phyloP scores from a whole-genome alignment of 2,329 filamentous ascomycete genomes.

The Arachnopeziza araneosa region DNA sequence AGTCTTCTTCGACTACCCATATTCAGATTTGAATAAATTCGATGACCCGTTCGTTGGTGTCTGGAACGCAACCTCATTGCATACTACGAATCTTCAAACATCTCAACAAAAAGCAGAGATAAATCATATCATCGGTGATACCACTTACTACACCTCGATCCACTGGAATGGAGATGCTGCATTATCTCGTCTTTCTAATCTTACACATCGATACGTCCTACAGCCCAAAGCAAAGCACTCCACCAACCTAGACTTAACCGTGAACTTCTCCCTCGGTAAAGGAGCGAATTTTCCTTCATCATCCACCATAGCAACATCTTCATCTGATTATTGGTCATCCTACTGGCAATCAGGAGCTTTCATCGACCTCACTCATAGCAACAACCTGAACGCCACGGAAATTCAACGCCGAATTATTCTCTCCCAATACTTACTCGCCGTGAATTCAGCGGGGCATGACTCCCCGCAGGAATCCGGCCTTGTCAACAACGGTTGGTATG shows the following conservation, averaged over 20 bases:
- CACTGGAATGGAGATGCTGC: slow-evolving; percentile 17
- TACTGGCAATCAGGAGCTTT: slow-evolving; percentile 37
- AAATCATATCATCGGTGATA: slow-evolving; percentile 34
- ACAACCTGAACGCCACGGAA: slow-evolving; percentile 35
- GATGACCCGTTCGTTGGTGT: slow-evolving; percentile 38
- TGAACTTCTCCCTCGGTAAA: slow-evolving; percentile 14
- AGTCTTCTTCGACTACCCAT: slow-evolving; percentile 40
- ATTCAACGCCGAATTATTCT: slow-evolving; percentile 39
- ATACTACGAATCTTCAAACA: slow-evolving; percentile 30
- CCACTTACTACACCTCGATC: slow-evolving; percentile 33
- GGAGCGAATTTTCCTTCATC: neutral
- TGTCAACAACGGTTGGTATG: slow-evolving; percentile 44
- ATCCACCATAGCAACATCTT: slow-evolving; percentile 4
- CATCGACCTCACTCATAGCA: slow-evolving; percentile 35
- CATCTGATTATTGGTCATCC: slow-evolving; percentile 16
- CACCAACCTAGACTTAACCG: slow-evolving; percentile 9
- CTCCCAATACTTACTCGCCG: slow-evolving; percentile 39
- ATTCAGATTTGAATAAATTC: slow-evolving; percentile 38
- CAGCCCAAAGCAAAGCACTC: neutral
- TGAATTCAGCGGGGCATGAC: slow-evolving; percentile 37
- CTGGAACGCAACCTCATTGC: slow-evolving; percentile 35
- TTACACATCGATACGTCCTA: slow-evolving; percentile 22
- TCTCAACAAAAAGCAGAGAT: slow-evolving; percentile 29
- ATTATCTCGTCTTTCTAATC: slow-evolving; percentile 10
- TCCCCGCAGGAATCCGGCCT: slow-evolving; percentile 39